Evolutionary conservation across 495 filamentous ascomycete species (phyloP).

Genomic region (Hypoxylon lienhwacheense): DNA sequence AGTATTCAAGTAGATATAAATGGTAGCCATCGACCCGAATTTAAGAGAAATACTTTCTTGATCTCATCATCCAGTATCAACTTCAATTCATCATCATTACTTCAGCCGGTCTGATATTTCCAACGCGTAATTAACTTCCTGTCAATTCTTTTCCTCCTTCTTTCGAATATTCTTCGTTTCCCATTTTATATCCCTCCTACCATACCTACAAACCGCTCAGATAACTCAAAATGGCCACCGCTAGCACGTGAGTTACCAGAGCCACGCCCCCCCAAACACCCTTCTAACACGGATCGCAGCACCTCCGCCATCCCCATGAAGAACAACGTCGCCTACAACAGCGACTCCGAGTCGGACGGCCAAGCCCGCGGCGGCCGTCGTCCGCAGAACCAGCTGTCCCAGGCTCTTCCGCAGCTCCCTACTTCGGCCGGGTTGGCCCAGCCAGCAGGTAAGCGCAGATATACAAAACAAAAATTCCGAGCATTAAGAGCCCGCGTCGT

Average conservation of each 20-base stretch:
- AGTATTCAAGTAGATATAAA: slow-evolving; percentile 28
- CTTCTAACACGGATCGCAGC: slow-evolving; percentile 13
- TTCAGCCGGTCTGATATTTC: slow-evolving; percentile 36
- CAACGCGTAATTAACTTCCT: slow-evolving; percentile 1
- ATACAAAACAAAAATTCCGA: not conserved
- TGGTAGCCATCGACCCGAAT: not conserved
- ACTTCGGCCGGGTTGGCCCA: slow-evolving; percentile 43
- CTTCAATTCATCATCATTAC: slow-evolving; percentile 15
- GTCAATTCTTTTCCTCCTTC: slow-evolving; percentile 5
- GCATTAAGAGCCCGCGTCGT: not conserved
- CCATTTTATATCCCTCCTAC: slow-evolving; percentile 25
- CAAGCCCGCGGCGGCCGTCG: slow-evolving; percentile 36
- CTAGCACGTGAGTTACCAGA: slow-evolving; percentile 31
- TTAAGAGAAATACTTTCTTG: not conserved
- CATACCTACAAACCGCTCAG: slow-evolving; percentile 12
- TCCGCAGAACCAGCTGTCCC: slow-evolving; percentile 31
- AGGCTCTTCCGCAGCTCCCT: slow-evolving; percentile 38
- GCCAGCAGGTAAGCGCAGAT: slow-evolving; percentile 44
- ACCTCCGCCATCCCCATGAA: slow-evolving; percentile 34
- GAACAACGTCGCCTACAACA: slow-evolving; percentile 36
- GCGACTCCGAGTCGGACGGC: slow-evolving; percentile 38
- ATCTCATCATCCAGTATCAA: slow-evolving; percentile 27
- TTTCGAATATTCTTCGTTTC: too few relatives aligned
- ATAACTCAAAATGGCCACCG: slow-evolving; percentile 34
- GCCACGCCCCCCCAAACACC: not conserved